Percentiles rank a stretch among this genome's conserved stretches.
Conservation (phyloP, 1,284 basidiomycete species). For the Pseudozyma tsukubaensis region DNA sequence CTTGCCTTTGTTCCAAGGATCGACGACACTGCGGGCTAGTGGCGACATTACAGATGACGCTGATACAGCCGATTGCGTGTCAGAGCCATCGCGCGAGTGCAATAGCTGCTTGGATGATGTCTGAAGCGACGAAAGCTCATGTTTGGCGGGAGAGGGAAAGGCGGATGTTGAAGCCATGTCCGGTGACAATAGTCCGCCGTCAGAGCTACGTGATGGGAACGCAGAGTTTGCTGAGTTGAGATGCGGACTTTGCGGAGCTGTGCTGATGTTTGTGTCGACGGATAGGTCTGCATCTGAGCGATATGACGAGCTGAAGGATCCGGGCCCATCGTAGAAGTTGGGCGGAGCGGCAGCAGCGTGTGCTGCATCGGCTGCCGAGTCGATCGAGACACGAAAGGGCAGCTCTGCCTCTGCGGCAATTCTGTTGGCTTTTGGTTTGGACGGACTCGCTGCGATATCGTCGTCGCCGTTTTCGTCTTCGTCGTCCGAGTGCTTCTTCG, state of each 20-base stretch:
- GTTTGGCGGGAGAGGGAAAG: slow-evolving; percentile 12
- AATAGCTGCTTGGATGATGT: slow-evolving; percentile 4
- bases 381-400: slow-evolving; percentile 56
- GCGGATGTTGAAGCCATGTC: slow-evolving; percentile 14
- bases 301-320: slow-evolving; percentile 7
- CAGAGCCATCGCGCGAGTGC: slow-evolving; percentile 33
- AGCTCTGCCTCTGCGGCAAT: slow-evolving; percentile 11
- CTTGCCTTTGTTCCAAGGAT: slow-evolving; percentile 22
- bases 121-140: slow-evolving; percentile 10
- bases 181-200: slow-evolving; percentile 17
- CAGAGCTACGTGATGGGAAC: slow-evolving; percentile 6
- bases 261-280: slow-evolving; percentile 15
- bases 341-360: slow-evolving; percentile 48
- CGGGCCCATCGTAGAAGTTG: slow-evolving; percentile 37
- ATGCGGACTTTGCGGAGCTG: slow-evolving; percentile 16
- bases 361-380: slow-evolving; percentile 56
- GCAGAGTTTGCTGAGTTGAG: slow-evolving; percentile 9
- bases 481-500: slow-evolving; percentile 42
- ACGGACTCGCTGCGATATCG: background rate
- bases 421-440: background rate
- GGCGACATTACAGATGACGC: slow-evolving; percentile 43
- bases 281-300: slow-evolving; percentile 22
- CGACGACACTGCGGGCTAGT: slow-evolving; percentile 34
- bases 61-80: slow-evolving; percentile 29
- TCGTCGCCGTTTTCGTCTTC: slow-evolving; percentile 32